phyloP scores from a whole-genome alignment of 345 rosid species.

The Capsella bursapastoris region DNA sequence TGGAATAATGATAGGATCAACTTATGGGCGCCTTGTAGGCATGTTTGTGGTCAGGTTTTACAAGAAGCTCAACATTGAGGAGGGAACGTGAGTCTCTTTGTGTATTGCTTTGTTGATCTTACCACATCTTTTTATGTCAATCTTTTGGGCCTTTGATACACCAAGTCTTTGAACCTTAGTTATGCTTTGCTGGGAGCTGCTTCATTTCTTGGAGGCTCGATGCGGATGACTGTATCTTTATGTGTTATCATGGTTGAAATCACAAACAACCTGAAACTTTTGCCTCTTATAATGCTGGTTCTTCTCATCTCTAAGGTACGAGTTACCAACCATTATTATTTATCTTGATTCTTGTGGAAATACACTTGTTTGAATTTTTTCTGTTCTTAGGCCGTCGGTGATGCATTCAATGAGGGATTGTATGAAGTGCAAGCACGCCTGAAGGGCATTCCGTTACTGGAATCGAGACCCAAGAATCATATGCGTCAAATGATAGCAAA shows the following conservation, averaged over 20 bases:
- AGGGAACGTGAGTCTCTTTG: slow-evolving; percentile 89
- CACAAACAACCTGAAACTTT: slow-evolving; percentile 86
- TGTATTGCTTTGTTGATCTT: slow-evolving; percentile 21
- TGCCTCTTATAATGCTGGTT: slow-evolving; percentile 98
- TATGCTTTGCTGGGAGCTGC: slow-evolving; percentile 99
- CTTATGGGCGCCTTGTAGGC: slow-evolving; percentile 98
- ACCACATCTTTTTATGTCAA: background rate
- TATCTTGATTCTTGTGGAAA: slow-evolving; percentile 29
- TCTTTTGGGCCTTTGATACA: slow-evolving; percentile 29
- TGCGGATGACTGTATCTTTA: slow-evolving; percentile 97
- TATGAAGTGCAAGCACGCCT: slow-evolving; percentile 88
- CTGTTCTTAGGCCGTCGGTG: slow-evolving; percentile 87
- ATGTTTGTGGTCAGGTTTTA: slow-evolving; percentile 91
- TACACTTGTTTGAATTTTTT: slow-evolving; percentile 8
- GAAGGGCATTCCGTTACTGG: slow-evolving; percentile 86
- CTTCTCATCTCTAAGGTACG: slow-evolving; percentile 96
- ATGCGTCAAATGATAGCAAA: slow-evolving; percentile 80
- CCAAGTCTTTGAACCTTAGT: slow-evolving; percentile 46
- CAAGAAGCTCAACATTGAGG: slow-evolving; percentile 92
- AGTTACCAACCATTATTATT: slow-evolving; percentile 13
- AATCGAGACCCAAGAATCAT: slow-evolving; percentile 83
- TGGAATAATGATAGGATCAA: slow-evolving; percentile 98
- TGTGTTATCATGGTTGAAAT: slow-evolving; percentile 99
- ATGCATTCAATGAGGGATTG: slow-evolving; percentile 94
- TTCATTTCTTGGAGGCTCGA: slow-evolving; percentile 98